Conservation (phyloP, 1,139 yeast species). For the Yamadazyma friedrichii region DNA sequence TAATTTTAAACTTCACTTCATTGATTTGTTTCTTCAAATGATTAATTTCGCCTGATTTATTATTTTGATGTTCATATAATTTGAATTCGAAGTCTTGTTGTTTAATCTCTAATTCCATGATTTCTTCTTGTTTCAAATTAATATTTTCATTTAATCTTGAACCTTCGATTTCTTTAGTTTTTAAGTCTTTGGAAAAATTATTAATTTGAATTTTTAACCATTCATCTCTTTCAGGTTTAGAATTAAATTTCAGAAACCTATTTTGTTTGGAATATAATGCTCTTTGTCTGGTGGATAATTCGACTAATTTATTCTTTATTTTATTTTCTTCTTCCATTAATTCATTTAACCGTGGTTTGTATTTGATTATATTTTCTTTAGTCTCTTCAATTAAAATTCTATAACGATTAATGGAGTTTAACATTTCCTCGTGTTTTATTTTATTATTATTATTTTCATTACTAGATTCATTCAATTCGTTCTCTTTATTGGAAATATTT, state of each 20-base stretch:
- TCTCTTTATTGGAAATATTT: constrained; percentile 41
- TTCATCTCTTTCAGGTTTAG: constrained; percentile 58
- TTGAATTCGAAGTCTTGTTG: constrained; percentile 34
- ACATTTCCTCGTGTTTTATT: constrained; percentile 17
- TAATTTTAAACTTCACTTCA: constrained; percentile 37
- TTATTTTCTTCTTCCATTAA: constrained; percentile 41
- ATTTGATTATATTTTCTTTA: constrained; percentile 20
- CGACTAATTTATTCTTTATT: constrained; percentile 39
- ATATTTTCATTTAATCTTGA: constrained; percentile 21
- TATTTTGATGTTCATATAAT: constrained; percentile 17
- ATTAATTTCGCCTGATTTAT: constrained; percentile 20
- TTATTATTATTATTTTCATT: constrained; percentile 16
- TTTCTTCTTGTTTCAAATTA: constrained; percentile 17
- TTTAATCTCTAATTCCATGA: constrained; percentile 31
- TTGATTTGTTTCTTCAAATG: constrained; percentile 35
- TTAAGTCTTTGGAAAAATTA: constrained; percentile 17
- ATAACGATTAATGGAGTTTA: constrained; percentile 21
- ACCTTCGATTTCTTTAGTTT: constrained; percentile 23
- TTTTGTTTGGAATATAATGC: constrained; percentile 73
- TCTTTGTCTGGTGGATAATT: constrained; percentile 55
- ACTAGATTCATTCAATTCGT: constrained; percentile 31
- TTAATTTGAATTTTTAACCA: constrained; percentile 56
- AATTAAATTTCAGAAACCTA: constrained; percentile 58
- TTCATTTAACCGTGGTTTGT: constrained; percentile 43
- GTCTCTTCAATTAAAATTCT: constrained; percentile 20